Percentiles rank a stretch among this genome's conserved stretches.
phyloP scores from a whole-genome alignment of 177 flowering plant species.

The Vitis hybrid region DNA sequence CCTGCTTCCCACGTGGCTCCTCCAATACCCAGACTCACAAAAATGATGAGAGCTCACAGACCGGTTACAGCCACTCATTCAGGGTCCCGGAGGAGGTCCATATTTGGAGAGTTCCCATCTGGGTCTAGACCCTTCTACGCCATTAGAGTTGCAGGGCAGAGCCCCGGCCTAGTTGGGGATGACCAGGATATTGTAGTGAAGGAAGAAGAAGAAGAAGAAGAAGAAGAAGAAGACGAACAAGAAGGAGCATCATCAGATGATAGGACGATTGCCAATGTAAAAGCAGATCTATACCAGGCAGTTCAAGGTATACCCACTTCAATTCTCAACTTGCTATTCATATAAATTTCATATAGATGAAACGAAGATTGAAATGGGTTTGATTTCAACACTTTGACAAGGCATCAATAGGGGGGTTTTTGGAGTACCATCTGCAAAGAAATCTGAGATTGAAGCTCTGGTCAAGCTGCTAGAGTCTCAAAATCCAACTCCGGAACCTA shows the following conservation, averaged over 20 bases:
- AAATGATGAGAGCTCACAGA: constrained; percentile 23
- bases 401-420: constrained; percentile 93
- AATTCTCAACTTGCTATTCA: neutral
- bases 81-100: constrained; percentile 12
- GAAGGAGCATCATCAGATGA: constrained; percentile 2
- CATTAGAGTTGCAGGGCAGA: constrained; percentile 42
- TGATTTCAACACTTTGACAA: constrained; percentile 11
- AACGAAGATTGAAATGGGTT: neutral
- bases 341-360: neutral
- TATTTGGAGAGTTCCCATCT: constrained; percentile 19
- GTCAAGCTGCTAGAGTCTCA: constrained; percentile 66
- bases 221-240: neutral
- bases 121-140: constrained; percentile 27
- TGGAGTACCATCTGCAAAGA: constrained; percentile 79
- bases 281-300: constrained; percentile 48
- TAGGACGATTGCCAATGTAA: constrained; percentile 37
- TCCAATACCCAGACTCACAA: constrained; percentile 23
- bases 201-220: too few species aligned
- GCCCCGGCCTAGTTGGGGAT: constrained; percentile 35
- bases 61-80: constrained; percentile 30
- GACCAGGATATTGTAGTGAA: constrained; percentile 14
- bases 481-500: constrained; percentile 84
- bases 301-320: constrained; percentile 48
- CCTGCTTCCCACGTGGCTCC: constrained; percentile 30
- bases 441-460: constrained; percentile 66